Conservation (phyloP, 768 basidiomycete genomes). For the Hemileccinum rubropunctum region DNA sequence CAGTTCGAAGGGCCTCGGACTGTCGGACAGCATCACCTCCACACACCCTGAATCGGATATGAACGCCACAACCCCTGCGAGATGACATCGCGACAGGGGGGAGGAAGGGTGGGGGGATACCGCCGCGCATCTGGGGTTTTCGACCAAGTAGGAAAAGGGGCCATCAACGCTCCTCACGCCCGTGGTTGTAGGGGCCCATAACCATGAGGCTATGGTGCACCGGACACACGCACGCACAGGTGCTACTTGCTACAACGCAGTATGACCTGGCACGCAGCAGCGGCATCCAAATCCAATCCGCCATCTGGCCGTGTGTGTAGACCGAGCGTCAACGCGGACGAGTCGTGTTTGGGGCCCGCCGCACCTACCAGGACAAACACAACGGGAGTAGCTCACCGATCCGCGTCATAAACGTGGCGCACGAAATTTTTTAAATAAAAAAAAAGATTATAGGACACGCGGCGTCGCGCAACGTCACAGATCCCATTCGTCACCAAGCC, state of each 20-base stretch:
- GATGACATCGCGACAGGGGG: neutral
- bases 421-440: neutral
- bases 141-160: neutral
- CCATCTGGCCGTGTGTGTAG: too few relatives aligned
- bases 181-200: slow-evolving; percentile 1
- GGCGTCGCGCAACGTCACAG: slow-evolving; percentile 12
- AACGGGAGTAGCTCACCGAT: slow-evolving; percentile 2
- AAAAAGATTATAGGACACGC: slow-evolving; percentile 6
- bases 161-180: neutral
- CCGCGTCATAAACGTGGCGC: slow-evolving; percentile 21
- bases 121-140: slow-evolving; percentile 6
- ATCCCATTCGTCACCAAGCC: slow-evolving; percentile 5
- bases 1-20: slow-evolving; percentile 20
- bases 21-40: slow-evolving; percentile 12
- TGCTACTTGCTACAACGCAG: neutral
- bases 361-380: too few relatives aligned
- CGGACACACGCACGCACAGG: slow-evolving; percentile 1
- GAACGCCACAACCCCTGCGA: slow-evolving; percentile 11
- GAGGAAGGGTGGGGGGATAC: neutral
- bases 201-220: slow-evolving; percentile 23
- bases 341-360: too few relatives aligned
- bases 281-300: too few relatives aligned
- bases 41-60: slow-evolving; percentile 2
- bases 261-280: neutral
- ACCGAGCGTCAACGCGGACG: too few relatives aligned